Conservation (phyloP, 495 filamentous ascomycete species). For the Neurospora sp. region DNA sequence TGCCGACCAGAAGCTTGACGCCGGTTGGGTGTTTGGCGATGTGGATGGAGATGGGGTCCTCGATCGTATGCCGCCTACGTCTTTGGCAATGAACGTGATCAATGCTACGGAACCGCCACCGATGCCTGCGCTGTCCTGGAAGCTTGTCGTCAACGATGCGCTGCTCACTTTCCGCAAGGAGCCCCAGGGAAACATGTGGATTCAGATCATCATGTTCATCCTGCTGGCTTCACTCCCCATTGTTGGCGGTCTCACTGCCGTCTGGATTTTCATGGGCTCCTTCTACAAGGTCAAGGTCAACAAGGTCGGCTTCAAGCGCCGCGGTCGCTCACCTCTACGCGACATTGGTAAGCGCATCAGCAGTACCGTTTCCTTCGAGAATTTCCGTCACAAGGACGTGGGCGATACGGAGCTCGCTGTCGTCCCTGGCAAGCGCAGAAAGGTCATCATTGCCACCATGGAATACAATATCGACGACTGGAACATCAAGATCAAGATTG, state of each 20-base stretch:
- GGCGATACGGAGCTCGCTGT: constrained; percentile 52
- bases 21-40: constrained; percentile 49
- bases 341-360: constrained; percentile 14
- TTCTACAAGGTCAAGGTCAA: constrained; percentile 55
- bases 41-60: constrained; percentile 48
- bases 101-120: constrained; percentile 48
- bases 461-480: constrained; percentile 68
- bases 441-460: constrained; percentile 57
- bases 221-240: constrained; percentile 37
- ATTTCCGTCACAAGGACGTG: constrained; percentile 43
- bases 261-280: constrained; percentile 52
- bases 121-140: constrained; percentile 46
- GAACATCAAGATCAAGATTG: constrained; percentile 65
- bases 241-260: constrained; percentile 42
- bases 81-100: constrained; percentile 40
- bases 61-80: constrained; percentile 51
- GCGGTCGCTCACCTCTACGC: constrained; percentile 15
- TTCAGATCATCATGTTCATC: constrained; percentile 49
- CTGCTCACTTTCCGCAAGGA: constrained; percentile 34
- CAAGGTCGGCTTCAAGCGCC: constrained; percentile 47
- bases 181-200: constrained; percentile 44
- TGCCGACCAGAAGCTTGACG: constrained; percentile 49
- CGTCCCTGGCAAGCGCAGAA: constrained; percentile 43
- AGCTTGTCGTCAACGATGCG: constrained; percentile 45
- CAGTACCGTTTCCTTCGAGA: constrained; percentile 12